Evolutionary conservation across 129 eudicot genomes (phyloP).

Genomic region (Logfia minima): DNA sequence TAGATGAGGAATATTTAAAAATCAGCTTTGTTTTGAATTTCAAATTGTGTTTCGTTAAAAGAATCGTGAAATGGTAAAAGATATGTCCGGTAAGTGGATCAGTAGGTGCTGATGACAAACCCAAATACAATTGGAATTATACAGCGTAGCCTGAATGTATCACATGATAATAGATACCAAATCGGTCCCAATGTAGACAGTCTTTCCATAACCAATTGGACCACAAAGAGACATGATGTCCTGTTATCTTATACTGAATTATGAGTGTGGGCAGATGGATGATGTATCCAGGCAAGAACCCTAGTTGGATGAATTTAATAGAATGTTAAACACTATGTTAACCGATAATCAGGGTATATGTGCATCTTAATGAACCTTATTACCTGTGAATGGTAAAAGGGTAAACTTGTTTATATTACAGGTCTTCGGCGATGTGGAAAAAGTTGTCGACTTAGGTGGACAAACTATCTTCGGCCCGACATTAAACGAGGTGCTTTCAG

Average conservation of each 20-base stretch:
- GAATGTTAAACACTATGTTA: background rate
- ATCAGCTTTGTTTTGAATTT: slow-evolving; percentile 12
- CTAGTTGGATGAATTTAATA: slow-evolving; percentile 15
- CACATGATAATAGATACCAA: slow-evolving; percentile 24
- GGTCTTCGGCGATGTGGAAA: slow-evolving; percentile 88
- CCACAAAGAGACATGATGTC: slow-evolving; percentile 23
- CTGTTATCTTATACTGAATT: slow-evolving; percentile 14
- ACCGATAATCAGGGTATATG: background rate
- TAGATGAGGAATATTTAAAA: slow-evolving; percentile 11
- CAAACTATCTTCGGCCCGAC: slow-evolving; percentile 84
- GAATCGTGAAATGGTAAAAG: slow-evolving; percentile 17
- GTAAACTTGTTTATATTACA: slow-evolving; percentile 16
- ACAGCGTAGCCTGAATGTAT: slow-evolving; percentile 24
- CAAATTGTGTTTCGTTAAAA: slow-evolving; percentile 14
- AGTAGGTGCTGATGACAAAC: slow-evolving; percentile 15
- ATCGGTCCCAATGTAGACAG: slow-evolving; percentile 22
- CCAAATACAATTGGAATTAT: slow-evolving; percentile 23
- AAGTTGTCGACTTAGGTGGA: slow-evolving; percentile 95
- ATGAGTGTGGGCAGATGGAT: slow-evolving; percentile 18
- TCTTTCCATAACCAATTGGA: slow-evolving; percentile 23
- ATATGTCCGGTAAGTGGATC: background rate
- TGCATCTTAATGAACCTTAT: background rate
- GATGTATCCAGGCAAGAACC: slow-evolving; percentile 16
- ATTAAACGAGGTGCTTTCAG: slow-evolving; percentile 83
- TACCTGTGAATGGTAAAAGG: slow-evolving; percentile 1